Evolutionary conservation across 805 yeast species (phyloP), one percentile per base, ranked within the genome.

Genomic region (Candida nanaspora): DNA sequence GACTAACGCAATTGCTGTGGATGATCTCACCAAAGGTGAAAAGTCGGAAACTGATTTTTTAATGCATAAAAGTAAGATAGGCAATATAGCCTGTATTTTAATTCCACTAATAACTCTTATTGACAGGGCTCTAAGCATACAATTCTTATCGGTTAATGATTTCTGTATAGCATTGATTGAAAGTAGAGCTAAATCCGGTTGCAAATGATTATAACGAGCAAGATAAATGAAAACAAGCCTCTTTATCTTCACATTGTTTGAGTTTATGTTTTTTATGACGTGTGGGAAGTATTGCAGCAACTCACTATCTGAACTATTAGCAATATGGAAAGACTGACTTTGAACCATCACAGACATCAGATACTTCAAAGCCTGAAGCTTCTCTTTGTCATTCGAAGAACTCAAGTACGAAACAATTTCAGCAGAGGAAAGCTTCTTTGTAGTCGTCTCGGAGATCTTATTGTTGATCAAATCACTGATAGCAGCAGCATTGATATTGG

Each of bases 151-250:
- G 9, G 72, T 67, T 23, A 91, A 62, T 1, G 86, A 72, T 60
- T 85, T 87, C 59, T 93, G 98, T 37, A 93, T 84, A 1, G 97
- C 85, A 59, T 93, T 93, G 48, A 93, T 85, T 1, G 96, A 79
- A 35, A 93, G 68, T 18, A 93, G 70, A 2, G 98, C 93, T n/a
- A 86, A 73, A 57, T 89, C 95, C 9, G 93, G 96, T 49, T 86
- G 89, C 41, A 69, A 60, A 46, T 86, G 94, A 20, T 95, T 93
- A 57, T 78, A 87, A 41, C 84, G 70, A 33, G 80, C 65, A 37
- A 93, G 63, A 50, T 86, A 86, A 1, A 82, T 69, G 61, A 86
- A 78, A 2, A 88, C 96, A 56, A 91, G 69, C 49, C 82, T 78
- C 44, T 86, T 76, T 23, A 86, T 74, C 46, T 79, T 82, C 30